These are phyloP conservation scores for Spathaspora arborariae DNA, from an alignment of 805 yeast species.

Conservation along the genomic window DNA sequence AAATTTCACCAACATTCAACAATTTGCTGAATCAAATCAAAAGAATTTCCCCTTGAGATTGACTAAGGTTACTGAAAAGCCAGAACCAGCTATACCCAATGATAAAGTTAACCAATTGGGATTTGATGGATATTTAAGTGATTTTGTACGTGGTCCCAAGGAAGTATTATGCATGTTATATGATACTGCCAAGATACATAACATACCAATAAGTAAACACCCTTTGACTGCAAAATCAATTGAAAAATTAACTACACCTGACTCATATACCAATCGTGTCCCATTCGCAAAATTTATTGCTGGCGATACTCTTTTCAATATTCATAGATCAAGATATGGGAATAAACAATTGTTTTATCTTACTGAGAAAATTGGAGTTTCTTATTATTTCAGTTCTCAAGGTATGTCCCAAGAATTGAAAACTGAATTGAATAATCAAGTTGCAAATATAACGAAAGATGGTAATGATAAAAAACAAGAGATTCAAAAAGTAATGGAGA, in stretches of 20 bases:
- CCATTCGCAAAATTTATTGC: conserved; percentile 57
- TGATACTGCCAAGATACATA: conserved; percentile 41
- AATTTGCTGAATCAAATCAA: conserved; percentile 23
- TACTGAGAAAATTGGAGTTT: conserved; percentile 29
- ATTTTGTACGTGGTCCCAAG: conserved; percentile 68
- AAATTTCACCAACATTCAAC: conserved; percentile 46
- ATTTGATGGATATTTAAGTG: conserved; percentile 77
- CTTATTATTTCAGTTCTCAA: conserved; percentile 27
- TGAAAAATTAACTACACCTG: conserved; percentile 28
- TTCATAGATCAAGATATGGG: conserved; percentile 64
- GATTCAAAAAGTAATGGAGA: conserved; percentile 4
- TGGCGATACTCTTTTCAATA: conserved; percentile 49
- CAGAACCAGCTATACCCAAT: conserved; percentile 14
- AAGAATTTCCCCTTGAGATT: conserved; percentile 57
- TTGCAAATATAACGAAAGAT: conserved; percentile 2
- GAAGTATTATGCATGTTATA: conserved; percentile 72
- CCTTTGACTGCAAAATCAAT: conserved; percentile 41
- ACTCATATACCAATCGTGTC: conserved; percentile 17
- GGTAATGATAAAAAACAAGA: conserved; percentile 12
- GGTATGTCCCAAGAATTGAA: conserved; percentile 28
- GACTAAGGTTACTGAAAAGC: conserved; percentile 16
- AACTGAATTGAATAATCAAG: not conserved
- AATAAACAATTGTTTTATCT: conserved; percentile 45
- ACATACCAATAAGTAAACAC: conserved; percentile 62
- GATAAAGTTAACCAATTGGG: conserved; percentile 48